Evolutionary conservation across 1,284 basidiomycete species (phyloP), one percentile per base, ranked within the genome.

Genomic region (Dichomitus squalens): DNA sequence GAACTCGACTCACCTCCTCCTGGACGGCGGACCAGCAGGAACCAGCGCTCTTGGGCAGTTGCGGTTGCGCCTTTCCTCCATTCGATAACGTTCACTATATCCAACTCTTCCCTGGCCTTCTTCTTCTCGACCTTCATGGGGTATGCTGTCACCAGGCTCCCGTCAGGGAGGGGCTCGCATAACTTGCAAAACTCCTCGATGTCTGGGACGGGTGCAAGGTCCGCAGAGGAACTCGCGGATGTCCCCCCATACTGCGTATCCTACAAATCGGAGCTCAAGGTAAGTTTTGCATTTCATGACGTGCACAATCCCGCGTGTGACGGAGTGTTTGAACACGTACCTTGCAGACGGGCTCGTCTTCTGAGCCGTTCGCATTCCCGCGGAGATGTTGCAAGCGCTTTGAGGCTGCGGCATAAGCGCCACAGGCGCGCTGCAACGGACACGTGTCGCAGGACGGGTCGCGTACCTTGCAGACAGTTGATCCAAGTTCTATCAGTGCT

Each of bases 121-220:
- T 95, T 96, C 65, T 91, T 90, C 56, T 86, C 85, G 11, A 81
- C 85, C 68, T 90, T 92, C 91, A 97, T 93, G 0, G 96, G 96
- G 71, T 90, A 98, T 18, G 84, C 75, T 8, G 84, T 88, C 29
- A 93, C 90, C 18, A 70, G 65, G 2, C 66, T 69, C 1, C 64
- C 64, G n/a, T 61, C 44, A 11, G 80, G 76, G n/a, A 92, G 70
- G 0, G 88, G 85, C 57, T 84, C 82, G 68, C 95, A 97, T 1
- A 93, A 60, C 1, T 73, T 72, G 72, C 95, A 97, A 4, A 81
- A 63, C 53, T 92, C 90, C 70, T 93, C 90, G 56, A 94, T 89
- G 65, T 92, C 90, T 18, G 72, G 60, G 40, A 68, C 58, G 54
- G 61, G 53, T 31, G 27, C 6, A 20, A 29, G 43, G 52, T 29